Base-by-base conservation (phyloP, 202 grass and related monocot genomes). In the Elaeis oleifera region DNA sequence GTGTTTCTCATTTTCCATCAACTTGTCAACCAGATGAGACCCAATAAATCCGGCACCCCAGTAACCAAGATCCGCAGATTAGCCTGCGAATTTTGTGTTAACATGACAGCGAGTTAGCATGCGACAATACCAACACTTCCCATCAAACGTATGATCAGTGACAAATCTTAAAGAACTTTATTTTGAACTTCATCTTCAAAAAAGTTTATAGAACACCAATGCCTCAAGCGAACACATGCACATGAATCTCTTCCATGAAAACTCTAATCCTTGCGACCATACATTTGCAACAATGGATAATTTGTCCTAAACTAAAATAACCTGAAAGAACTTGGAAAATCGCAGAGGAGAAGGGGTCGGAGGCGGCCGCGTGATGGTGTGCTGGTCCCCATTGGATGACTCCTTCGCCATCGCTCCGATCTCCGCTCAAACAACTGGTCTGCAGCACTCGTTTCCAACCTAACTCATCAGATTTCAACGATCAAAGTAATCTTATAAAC, bases 1-100 rank as follows among this genome's bases (percentile, higher is more conserved):
- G 67, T 99, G 24, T 81, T 99, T 99, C 81, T 99, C 95, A 76
- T 99, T 99, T 73, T 99, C 95, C 95, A 99, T 99, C 69, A 99
- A 82, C 79, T 69, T 99, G 83, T 99, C 95, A 39, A 99, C 95
- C 67, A 99, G 65, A 77, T 99, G 95, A 4, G 95, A 99, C 60
- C 95, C 95, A 72, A 99, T 99, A 84, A 99, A 99, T 18, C 95
- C 95, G 58, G 95, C 95, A 59, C 95, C 95, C 95, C 95, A 5
- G 88, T 99, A 80, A 99, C 95, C 13, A 99, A 75, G 76, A 99
- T 99, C 65, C 95, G 36, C 73, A 99, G 23, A 77, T 99, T 99
- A 23, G 95, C 85, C 95, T 99, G 79, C 56, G 51, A 78, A 13
- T 20, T 20, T 20, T 20, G 20, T 13, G 36, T 44, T 44, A 44